phyloP scores from a whole-genome alignment of 768 basidiomycete genomes.

The Serendipita sp. region DNA sequence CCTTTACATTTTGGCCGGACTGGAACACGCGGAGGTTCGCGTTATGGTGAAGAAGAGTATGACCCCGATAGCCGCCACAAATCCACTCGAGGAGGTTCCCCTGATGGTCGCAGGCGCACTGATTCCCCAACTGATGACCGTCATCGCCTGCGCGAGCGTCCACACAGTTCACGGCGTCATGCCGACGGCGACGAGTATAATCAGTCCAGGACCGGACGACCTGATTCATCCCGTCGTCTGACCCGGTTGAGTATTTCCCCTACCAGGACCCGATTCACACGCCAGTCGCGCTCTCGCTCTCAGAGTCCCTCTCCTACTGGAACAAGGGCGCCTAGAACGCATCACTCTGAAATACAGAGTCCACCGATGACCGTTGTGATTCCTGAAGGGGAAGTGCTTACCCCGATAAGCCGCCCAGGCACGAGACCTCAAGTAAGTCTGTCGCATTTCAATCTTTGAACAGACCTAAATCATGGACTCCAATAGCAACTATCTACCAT shows the following conservation, averaged over 20 bases:
- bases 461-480: neutral
- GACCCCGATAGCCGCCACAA: neutral
- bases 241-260: neutral
- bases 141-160: neutral
- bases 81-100: neutral
- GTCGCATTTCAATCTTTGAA: neutral
- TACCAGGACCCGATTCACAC: neutral
- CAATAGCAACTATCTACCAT: neutral
- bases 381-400: slow-evolving; percentile 8
- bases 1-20: neutral
- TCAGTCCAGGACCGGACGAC: neutral
- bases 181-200: neutral
- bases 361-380: slow-evolving; percentile 9
- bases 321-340: neutral
- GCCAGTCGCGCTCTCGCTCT: slow-evolving; percentile 8
- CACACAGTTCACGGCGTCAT: neutral
- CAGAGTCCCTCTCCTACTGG: neutral
- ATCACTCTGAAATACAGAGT: slow-evolving; percentile 7
- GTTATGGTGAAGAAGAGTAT: neutral
- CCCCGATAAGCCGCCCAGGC: neutral
- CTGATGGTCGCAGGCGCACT: neutral
- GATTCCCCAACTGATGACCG: neutral
- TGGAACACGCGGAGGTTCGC: neutral
- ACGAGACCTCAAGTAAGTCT: neutral
- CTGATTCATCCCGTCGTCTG: neutral